phyloP scores from a whole-genome alignment of 805 yeast genomes.

The Candida saitoana region DNA sequence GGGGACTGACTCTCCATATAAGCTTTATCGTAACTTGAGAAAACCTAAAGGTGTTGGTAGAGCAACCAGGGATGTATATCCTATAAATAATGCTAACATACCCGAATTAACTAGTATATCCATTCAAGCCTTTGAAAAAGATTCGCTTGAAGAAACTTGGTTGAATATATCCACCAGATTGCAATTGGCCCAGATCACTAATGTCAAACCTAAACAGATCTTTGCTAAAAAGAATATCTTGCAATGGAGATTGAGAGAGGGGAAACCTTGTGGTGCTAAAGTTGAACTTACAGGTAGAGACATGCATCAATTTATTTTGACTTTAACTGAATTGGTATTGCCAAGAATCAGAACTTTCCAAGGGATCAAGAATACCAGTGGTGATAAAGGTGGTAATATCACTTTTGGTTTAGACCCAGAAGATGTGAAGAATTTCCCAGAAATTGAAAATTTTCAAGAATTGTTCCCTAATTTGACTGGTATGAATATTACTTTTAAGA shows the following conservation, averaged over 20 bases:
- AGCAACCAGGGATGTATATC: constrained; percentile 69
- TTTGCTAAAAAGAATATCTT: constrained; percentile 77
- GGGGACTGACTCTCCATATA: constrained; percentile 87
- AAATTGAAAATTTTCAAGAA: constrained; percentile 85
- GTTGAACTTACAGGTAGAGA: constrained; percentile 72
- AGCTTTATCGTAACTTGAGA: constrained; percentile 72
- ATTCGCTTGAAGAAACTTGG: constrained; percentile 66
- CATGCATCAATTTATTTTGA: constrained; percentile 79
- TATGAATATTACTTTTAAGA: constrained; percentile 77
- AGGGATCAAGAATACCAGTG: constrained; percentile 72
- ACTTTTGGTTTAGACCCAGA: constrained; percentile 78
- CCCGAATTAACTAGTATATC: constrained; percentile 68
- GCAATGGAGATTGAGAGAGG: constrained; percentile 81
- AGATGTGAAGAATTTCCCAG: constrained; percentile 83
- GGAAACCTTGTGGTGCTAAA: constrained; percentile 89
- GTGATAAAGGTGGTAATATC: constrained; percentile 82
- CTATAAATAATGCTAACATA: constrained; percentile 62
- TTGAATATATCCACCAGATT: constrained; percentile 71
- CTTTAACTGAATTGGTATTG: constrained; percentile 85
- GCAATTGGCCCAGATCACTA: constrained; percentile 92
- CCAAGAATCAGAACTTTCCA: constrained; percentile 87
- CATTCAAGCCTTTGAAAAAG: constrained; percentile 72
- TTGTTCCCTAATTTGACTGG: constrained; percentile 86
- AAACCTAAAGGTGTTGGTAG: constrained; percentile 74
- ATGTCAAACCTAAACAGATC: constrained; percentile 70